Conservation (phyloP, 192 early-diverging fungal genomes). For the Podila minutissima region DNA sequence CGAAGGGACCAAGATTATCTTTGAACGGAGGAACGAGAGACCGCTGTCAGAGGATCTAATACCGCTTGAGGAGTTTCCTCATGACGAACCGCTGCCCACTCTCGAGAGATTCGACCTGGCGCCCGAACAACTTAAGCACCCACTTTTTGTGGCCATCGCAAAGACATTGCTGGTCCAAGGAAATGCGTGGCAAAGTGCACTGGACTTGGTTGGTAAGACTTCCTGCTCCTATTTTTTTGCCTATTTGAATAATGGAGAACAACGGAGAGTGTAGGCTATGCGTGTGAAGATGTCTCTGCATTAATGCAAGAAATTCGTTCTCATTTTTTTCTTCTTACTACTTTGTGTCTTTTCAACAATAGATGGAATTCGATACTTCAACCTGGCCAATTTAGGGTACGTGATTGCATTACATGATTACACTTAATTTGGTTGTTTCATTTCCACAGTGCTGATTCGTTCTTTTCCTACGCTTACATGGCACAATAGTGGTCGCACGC, state of each 20-base stretch:
- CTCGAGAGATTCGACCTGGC: neutral
- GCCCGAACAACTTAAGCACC: neutral
- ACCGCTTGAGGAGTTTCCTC: neutral
- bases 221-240: neutral
- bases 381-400: neutral
- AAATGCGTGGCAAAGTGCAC: constrained; percentile 3
- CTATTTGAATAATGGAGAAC: neutral
- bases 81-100: neutral
- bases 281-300: neutral
- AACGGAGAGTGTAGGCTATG: neutral
- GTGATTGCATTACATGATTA: neutral
- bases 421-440: no score
- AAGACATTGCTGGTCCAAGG: neutral
- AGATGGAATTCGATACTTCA: constrained; percentile 1
- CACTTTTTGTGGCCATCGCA: constrained; percentile 5
- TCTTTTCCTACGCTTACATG: neutral
- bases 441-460: neutral
- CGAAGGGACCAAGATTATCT: neutral
- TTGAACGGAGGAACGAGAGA: neutral
- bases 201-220: neutral
- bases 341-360: neutral
- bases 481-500: constrained; percentile 54
- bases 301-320: neutral
- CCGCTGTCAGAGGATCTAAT: neutral
- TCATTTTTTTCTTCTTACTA: neutral